Conservation (phyloP, 371 early-diverging fungal species). For the Parasitella parasitica region DNA sequence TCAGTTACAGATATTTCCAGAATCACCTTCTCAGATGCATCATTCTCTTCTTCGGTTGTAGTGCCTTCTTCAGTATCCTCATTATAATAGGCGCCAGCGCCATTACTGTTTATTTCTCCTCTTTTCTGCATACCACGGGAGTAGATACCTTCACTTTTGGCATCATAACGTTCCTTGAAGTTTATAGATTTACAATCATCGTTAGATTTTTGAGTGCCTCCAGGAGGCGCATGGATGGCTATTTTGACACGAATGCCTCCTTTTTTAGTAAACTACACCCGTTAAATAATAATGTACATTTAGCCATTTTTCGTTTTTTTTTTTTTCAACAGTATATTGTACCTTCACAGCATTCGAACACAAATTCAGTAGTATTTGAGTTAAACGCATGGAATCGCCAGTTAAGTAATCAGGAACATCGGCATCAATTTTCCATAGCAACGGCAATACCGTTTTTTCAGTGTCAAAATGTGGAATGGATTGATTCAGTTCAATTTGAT, state of each 20-base stretch:
- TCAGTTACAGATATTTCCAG: constrained; percentile 60
- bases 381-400: constrained; percentile 59
- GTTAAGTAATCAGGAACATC: constrained; percentile 57
- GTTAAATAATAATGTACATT: too few relatives aligned
- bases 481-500: constrained; percentile 9
- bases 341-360: constrained; percentile 66
- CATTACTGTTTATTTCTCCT: not conserved
- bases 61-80: constrained; percentile 17
- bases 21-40: constrained; percentile 36
- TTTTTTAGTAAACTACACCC: constrained; percentile 52
- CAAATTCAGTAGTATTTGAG: constrained; percentile 60
- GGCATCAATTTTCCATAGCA: constrained; percentile 56
- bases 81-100: constrained; percentile 20
- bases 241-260: constrained; percentile 42
- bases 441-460: constrained; percentile 43
- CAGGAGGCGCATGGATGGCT: constrained; percentile 25
- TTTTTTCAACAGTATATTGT: too few relatives aligned
- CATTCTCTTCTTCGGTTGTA: constrained; percentile 14
- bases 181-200: constrained; percentile 27
- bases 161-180: constrained; percentile 58
- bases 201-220: constrained; percentile 13
- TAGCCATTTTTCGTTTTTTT: too few relatives aligned
- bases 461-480: constrained; percentile 2
- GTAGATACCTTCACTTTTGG: constrained; percentile 44
- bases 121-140: constrained; percentile 10